phyloP scores from a whole-genome alignment of 2,329 filamentous ascomycete species.

The Thermomyces lanuginosus region DNA sequence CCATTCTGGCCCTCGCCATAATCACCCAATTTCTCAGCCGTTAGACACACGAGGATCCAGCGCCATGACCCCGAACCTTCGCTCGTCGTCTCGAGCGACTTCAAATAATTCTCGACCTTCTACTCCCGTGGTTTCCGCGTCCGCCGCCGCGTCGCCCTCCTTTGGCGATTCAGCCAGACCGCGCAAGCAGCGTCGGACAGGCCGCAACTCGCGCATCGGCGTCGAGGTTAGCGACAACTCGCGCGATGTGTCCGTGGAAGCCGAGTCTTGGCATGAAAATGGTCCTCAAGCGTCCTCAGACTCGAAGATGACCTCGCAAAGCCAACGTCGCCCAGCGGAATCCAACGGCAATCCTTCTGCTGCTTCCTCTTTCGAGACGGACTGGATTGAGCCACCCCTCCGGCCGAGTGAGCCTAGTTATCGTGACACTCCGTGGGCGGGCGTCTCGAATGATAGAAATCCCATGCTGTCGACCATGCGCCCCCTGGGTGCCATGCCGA shows the following conservation, averaged over 20 bases:
- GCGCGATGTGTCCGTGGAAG: slow-evolving; percentile 5
- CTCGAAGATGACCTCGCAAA: no score
- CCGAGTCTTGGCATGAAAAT: slow-evolving; percentile 1
- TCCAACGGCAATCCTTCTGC: no score
- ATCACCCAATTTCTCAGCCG: slow-evolving; percentile 1
- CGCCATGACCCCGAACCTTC: slow-evolving; percentile 21
- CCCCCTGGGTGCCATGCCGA: slow-evolving; percentile 57
- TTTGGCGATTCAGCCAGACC: slow-evolving; percentile 16
- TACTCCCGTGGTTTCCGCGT: slow-evolving; percentile 13
- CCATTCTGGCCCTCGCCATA: no score
- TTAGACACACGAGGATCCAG: background rate
- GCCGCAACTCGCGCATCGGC: slow-evolving; percentile 12
- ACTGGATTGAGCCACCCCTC: slow-evolving; percentile 42
- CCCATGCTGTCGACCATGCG: slow-evolving; percentile 74
- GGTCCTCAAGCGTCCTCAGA: no score
- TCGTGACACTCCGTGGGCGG: slow-evolving; percentile 48
- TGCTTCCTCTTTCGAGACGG: no score
- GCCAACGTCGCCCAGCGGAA: no score
- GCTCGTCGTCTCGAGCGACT: slow-evolving; percentile 17
- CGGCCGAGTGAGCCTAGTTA: slow-evolving; percentile 49
- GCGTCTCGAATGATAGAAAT: slow-evolving; percentile 44
- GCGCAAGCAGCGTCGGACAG: slow-evolving; percentile 18
- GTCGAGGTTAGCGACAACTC: slow-evolving; percentile 9
- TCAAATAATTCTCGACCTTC: slow-evolving; percentile 18
- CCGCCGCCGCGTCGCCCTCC: slow-evolving; percentile 10